A percentile compares a stretch with the other conserved stretches of the same genome.
Evolutionary conservation across 768 basidiomycete species (phyloP).

Genomic region (Auriculariales sp.): DNA sequence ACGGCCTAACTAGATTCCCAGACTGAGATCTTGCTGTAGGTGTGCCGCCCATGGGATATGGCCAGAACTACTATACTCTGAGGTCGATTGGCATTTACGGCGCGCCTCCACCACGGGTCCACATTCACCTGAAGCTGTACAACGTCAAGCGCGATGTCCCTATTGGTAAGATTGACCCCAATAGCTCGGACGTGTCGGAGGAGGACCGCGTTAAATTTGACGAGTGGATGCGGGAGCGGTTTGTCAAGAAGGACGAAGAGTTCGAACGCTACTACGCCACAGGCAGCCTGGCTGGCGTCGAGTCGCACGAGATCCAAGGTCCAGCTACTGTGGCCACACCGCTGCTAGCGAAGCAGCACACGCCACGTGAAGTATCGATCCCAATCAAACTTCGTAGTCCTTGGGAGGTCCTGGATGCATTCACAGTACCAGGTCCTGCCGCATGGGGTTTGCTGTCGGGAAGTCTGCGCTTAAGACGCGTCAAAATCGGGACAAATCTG

Average conservation of each 20-base stretch:
- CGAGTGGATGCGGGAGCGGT: conserved; percentile 64
- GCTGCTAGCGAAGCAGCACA: background rate
- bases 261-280: conserved; percentile 52
- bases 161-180: conserved; percentile 41
- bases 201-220: conserved; percentile 59
- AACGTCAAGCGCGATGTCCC: conserved; percentile 53
- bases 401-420: conserved; percentile 49
- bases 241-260: conserved; percentile 72
- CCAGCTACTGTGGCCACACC: background rate
- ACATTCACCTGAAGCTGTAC: conserved; percentile 77
- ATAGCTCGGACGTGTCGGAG: conserved; percentile 34
- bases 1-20: no score
- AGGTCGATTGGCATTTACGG: conserved; percentile 76
- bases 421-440: conserved; percentile 51
- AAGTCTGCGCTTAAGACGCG: conserved; percentile 8
- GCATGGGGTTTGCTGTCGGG: conserved; percentile 34
- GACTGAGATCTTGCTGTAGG: conserved; percentile 24
- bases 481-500: no score
- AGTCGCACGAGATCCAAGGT: background rate
- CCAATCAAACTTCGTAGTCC: conserved; percentile 41
- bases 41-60: conserved; percentile 64
- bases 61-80: conserved; percentile 80
- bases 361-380: conserved; percentile 17
- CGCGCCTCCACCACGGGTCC: conserved; percentile 69
- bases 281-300: conserved; percentile 25